A percentile compares a stretch with the other conserved stretches of the same genome.
Evolutionary conservation across 169 alveolate species (phyloP).

Genomic region (Eimeria praecox): DNA sequence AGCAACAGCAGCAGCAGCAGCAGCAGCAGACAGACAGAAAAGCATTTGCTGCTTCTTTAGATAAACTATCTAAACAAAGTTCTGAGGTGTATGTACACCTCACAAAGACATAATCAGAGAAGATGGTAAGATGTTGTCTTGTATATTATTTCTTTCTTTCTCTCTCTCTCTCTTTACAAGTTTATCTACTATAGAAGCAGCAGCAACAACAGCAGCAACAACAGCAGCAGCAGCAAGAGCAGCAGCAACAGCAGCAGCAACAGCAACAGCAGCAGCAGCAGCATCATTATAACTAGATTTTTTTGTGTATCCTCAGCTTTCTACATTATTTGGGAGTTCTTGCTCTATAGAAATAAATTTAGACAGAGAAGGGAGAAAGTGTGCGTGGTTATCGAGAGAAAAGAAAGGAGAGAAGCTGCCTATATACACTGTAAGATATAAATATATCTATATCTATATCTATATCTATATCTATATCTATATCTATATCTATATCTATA

Average conservation of each 20-base stretch:
- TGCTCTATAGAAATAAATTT: conserved; percentile 70
- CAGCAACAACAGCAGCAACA: not conserved
- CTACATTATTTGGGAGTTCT: conserved; percentile 65
- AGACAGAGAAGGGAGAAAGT: conserved; percentile 69
- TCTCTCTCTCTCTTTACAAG: no score
- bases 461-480: not conserved
- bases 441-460: not conserved
- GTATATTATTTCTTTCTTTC: no score
- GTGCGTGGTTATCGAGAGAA: conserved; percentile 64
- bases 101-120: not conserved
- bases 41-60: not conserved
- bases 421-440: conserved; percentile 37
- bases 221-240: not conserved
- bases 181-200: not conserved
- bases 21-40: conserved; percentile 3
- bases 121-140: no score
- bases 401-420: conserved; percentile 76
- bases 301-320: conserved; percentile 22
- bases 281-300: not conserved
- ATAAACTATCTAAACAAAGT: not conserved
- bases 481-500: not conserved
- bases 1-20: not conserved
- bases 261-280: not conserved
- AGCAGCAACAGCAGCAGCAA: not conserved
- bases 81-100: not conserved